Evolutionary conservation across 2,329 filamentous ascomycete genomes (phyloP), one percentile per base, ranked within the genome.

Genomic region (Talaromyces sp.): DNA sequence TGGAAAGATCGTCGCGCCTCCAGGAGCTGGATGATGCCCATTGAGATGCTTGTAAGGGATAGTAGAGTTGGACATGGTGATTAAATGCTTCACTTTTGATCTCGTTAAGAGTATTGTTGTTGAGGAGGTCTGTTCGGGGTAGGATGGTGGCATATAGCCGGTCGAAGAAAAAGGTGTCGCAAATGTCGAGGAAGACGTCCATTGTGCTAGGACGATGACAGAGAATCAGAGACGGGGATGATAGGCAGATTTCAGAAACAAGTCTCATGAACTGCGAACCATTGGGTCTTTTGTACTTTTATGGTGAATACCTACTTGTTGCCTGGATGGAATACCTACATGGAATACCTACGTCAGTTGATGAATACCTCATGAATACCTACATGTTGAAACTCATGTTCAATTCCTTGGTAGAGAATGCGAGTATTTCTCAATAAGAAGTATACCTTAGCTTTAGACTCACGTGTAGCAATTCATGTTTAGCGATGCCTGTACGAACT

Each of bases 1-100:
- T 65, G 4, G 58, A 25, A n/a, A 74, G 58, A 60, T 72, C 31
- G 21, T 74, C 70, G 35, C 72, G 69, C 59, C 68, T 71, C 71
- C 70, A 73, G 6, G 57, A 58, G 42, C 72, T 75, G n/a, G 66
- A 65, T 9, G 68, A 65, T 0, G 67, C 72, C 66, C 69, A 71
- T 31, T 63, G 40, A 1, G 71, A 72, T n/a, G 72, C 67, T 33
- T 66, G 58, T 14, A 74, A 55, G 18, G 68, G 66, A 3, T 67
- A 66, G 46, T 74, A 73, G 8, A 67, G 40, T n/a, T 60, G 44
- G 9, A 74, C 65, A 66, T 74, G 66, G 35, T 67, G 66, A 12
- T 74, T 74, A 23, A 69, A 66, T 35, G 25, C 12, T 16, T 42
- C 14, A 40, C 16, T 4, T 3, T 12, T 2, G 21, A 23, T 2